Evolutionary conservation across 1,284 basidiomycete genomes (phyloP), one percentile per base, ranked within the genome.

Genomic region (Mycosarcoma mackinlayi): DNA sequence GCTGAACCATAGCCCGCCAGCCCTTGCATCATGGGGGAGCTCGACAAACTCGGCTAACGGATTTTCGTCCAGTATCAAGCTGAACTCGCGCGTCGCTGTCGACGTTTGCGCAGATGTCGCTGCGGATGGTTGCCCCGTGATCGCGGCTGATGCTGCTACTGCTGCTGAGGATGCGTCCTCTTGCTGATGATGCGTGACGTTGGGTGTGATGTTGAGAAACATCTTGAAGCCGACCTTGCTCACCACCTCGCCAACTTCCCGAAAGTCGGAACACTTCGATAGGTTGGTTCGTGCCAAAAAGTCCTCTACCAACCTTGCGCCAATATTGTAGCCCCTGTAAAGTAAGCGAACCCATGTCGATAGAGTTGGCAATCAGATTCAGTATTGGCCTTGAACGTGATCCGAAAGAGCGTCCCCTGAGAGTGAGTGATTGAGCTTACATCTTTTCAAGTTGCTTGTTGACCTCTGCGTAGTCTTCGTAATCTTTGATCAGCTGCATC

Each of bases 401-500:
- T n/a, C n/a, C 3, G 19, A 18, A 5, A 16, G 2, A n/a, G n/a
- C n/a, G n/a, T n/a, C 19, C 6, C 14, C 23, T 14, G 18, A 19
- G 1, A 31, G n/a, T 6, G 27, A 14, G 30, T 14, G 30, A 31
- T 10, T 11, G 4, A 5, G 79, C 85, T 55, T 51, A 87, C 88
- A 88, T 88, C 83, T 87, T 87, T 57, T 88, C 88, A 13, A 89
- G 84, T 77, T 88, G 87, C 74, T 85, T 86, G 84, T 89, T 89
- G 54, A 88, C 88, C 83, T 95, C 92, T 14, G 86, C 86, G 77
- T 97, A 98, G 85, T 98, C 94, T 82, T 99, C 95, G 80, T 98
- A 98, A 84, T 99, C 96, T 83, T 98, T 95, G 76, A 98, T 93
- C 65, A 99, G 88, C 85, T 99, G 96, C 33, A 98, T 93, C 47